These are phyloP conservation scores for Spergularia azorica DNA, from an alignment of 179 eudicot genomes.

Conservation along the genomic window DNA sequence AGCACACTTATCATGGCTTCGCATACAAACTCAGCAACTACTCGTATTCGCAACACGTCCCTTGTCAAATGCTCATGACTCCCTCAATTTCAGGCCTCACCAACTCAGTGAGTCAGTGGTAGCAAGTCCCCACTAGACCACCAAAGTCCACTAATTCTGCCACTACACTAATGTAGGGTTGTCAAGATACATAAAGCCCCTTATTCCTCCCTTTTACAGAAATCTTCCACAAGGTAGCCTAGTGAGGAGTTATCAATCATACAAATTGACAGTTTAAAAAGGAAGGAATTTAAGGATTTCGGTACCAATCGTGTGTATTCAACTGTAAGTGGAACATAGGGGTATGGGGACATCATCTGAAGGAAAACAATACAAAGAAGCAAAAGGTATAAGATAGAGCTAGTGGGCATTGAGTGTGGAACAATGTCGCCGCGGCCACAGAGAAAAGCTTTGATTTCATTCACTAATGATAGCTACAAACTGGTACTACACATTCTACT, in stretches of 20 bases:
- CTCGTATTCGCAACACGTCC: no score
- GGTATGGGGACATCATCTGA: no score
- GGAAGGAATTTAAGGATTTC: no score
- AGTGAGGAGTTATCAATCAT: constrained; percentile 20
- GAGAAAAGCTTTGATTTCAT: constrained; percentile 25
- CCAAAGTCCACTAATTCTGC: constrained; percentile 32
- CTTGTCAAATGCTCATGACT: no score
- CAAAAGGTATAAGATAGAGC: not conserved
- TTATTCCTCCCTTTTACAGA: constrained; percentile 18
- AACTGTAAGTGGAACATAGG: no score
- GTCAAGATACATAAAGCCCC: constrained; percentile 24
- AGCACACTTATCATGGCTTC: no score
- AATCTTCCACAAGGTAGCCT: constrained; percentile 2
- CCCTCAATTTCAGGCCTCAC: no score
- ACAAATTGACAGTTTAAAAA: not conserved
- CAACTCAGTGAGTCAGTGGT: no score
- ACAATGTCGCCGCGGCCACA: not conserved
- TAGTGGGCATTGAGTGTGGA: not conserved
- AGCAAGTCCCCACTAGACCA: no score
- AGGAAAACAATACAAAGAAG: no score
- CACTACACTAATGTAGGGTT: constrained; percentile 41
- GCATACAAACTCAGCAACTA: no score
- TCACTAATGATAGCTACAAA: constrained; percentile 20
- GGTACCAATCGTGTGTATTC: no score
- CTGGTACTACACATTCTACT: constrained; percentile 15